Conservation (phyloP, 805 yeast species). For the Starmerella apis region DNA sequence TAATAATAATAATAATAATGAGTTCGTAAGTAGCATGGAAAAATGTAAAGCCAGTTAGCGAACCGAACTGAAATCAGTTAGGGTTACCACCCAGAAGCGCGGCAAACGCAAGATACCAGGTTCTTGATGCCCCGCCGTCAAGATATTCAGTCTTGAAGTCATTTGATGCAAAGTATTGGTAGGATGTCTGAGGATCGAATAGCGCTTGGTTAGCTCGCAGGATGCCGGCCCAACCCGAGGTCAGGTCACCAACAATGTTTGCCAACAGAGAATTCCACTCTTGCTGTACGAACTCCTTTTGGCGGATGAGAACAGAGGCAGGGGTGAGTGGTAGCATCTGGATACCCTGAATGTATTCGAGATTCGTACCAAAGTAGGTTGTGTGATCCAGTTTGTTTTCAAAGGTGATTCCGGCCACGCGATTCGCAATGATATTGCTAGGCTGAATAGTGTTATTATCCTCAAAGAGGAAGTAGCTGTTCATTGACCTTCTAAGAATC, state of each 20-base stretch:
- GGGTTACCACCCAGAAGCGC: conserved; percentile 33
- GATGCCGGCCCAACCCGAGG: conserved; percentile 51
- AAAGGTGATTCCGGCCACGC: conserved; percentile 65
- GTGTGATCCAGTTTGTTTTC: conserved; percentile 68
- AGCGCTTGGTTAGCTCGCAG: conserved; percentile 66
- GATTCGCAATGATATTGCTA: conserved; percentile 44
- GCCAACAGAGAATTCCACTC: conserved; percentile 52
- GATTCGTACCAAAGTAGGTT: conserved; percentile 57
- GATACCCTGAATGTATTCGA: conserved; percentile 66
- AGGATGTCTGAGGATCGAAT: conserved; percentile 54
- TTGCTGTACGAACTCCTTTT: conserved; percentile 40
- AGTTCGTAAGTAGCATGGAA: not conserved
- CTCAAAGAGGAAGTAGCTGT: conserved; percentile 43
- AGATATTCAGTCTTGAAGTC: conserved; percentile 47
- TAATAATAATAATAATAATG: not conserved
- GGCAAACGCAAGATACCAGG: conserved; percentile 75
- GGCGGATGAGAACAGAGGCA: conserved; percentile 45
- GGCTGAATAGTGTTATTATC: conserved; percentile 48
- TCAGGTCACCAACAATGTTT: conserved; percentile 39
- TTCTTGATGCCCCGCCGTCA: conserved; percentile 75
- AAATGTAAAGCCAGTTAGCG: not conserved
- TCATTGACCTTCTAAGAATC: conserved; percentile 45
- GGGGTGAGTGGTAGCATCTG: conserved; percentile 72
- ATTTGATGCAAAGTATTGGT: conserved; percentile 46
- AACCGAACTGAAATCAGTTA: not conserved